Evolutionary conservation across 805 yeast genomes (phyloP), one percentile per base, ranked within the genome.

Genomic region (Myxozyma lipomycoides): DNA sequence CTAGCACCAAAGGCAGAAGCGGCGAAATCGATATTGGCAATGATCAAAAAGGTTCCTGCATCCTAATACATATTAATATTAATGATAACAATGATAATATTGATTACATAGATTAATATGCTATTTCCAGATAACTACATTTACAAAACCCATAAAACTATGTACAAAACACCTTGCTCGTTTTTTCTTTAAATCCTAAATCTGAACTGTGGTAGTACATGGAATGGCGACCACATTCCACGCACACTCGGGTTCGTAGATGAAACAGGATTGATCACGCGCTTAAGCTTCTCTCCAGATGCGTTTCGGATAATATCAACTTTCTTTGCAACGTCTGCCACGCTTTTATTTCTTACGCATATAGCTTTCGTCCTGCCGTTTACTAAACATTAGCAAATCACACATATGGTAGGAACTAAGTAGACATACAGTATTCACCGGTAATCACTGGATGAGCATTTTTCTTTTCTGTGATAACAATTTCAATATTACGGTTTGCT

Each of bases 211-310:
- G 30, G 50, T 21, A 55, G 48, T 15, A 45, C 43, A 24, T 55
- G 59, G 46, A 91, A 75, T 51, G 98, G 98, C 41, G 97, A 89
- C 98, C 98, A 93, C 43, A 93, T 77, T 64, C 98, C 98, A 76
- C 98, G 84, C 17, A 91, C 89, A 49, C 95, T 82, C 48, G 77
- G 78, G 66, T 91, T 93, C 55, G 77, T 70, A 38, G 95, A 83
- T 68, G 81, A 78, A 32, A 93, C 98, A 51, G 87, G 84, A 64
- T 86, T 82, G 62, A 81, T 82, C 17, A 38, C 40, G 4, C 51
- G 38, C 59, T 72, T 68, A 46, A 83, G 65, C 50, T 72, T 71
- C 28, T 71, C 75, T 45, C 97, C 97, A 43, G 85, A 77, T 24
- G 89, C 73, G 65, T 83, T 84, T 54, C 78, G 72, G 62, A 85